These are phyloP conservation scores for Ustulina deusta DNA, from an alignment of 2,329 filamentous ascomycete genomes.

Conservation along the genomic window DNA sequence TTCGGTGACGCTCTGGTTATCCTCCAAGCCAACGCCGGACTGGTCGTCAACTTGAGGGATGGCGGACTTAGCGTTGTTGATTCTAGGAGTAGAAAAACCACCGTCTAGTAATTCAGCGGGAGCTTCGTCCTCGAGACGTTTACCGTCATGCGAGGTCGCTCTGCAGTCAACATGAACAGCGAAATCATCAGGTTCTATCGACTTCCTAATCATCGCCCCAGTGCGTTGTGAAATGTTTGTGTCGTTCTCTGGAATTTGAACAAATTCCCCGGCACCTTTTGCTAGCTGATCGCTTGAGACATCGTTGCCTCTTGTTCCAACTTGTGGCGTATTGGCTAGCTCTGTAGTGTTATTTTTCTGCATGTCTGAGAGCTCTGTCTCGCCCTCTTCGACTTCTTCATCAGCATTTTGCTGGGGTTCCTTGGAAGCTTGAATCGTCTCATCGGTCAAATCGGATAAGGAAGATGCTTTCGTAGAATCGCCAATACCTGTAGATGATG, in stretches of 20 bases:
- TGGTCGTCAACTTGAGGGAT: slow-evolving; percentile 15
- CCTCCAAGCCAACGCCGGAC: slow-evolving; percentile 19
- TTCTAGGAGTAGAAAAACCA: background rate
- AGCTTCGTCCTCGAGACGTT: slow-evolving; percentile 10
- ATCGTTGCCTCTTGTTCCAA: slow-evolving; percentile 38
- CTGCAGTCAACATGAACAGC: slow-evolving; percentile 7
- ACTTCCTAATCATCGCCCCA: slow-evolving; percentile 34
- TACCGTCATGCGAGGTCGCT: slow-evolving; percentile 6
- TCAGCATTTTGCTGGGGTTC: slow-evolving; percentile 47
- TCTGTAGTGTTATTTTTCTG: slow-evolving; percentile 27
- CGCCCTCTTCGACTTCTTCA: slow-evolving; percentile 31
- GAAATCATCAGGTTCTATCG: slow-evolving; percentile 38
- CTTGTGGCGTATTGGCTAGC: slow-evolving; percentile 31
- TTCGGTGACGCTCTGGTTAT: slow-evolving; percentile 37
- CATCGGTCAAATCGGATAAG: slow-evolving; percentile 71
- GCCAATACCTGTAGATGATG: slow-evolving; percentile 64
- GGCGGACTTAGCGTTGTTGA: slow-evolving; percentile 18
- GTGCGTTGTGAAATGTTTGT: slow-evolving; percentile 38
- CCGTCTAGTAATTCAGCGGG: slow-evolving; percentile 12
- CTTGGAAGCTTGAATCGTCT: slow-evolving; percentile 62
- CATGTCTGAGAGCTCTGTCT: slow-evolving; percentile 28
- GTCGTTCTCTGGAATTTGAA: slow-evolving; percentile 42
- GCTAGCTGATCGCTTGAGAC: slow-evolving; percentile 40
- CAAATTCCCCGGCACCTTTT: slow-evolving; percentile 42
- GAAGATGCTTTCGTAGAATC: slow-evolving; percentile 74